Evolutionary conservation across 2,329 filamentous ascomycete genomes (phyloP).

Genomic region (Fusarium sp.): DNA sequence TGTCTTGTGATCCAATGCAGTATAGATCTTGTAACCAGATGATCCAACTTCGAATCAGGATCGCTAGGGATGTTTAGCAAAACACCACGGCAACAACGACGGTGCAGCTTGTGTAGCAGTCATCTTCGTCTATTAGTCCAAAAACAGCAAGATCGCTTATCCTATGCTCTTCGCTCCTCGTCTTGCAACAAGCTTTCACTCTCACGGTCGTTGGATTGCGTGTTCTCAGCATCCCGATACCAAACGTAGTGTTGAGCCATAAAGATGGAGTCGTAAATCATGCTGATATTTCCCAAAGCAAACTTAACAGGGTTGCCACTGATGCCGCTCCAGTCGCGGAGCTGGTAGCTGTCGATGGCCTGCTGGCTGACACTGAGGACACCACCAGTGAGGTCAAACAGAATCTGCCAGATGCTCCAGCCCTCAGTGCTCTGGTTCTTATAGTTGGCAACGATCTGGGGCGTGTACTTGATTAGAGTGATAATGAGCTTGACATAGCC

Average conservation of each 20-base stretch:
- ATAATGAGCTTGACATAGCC: constrained; percentile 91
- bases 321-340: constrained; percentile 89
- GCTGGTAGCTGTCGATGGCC: constrained; percentile 83
- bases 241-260: constrained; percentile 89
- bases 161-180: constrained; percentile 46
- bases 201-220: constrained; percentile 29
- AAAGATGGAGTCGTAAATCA: constrained; percentile 88
- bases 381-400: constrained; percentile 86
- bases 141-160: neutral
- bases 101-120: neutral
- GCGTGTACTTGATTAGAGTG: constrained; percentile 92
- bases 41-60: constrained; percentile 18
- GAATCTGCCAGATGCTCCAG: constrained; percentile 87
- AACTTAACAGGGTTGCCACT: constrained; percentile 94
- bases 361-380: constrained; percentile 85
- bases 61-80: neutral
- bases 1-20: constrained; percentile 4
- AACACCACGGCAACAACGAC: neutral
- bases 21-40: constrained; percentile 2
- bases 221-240: constrained; percentile 60
- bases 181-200: constrained; percentile 47
- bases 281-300: constrained; percentile 83
- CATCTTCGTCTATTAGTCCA: neutral
- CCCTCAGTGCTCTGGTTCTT: constrained; percentile 85
- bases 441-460: constrained; percentile 86